Base-by-base conservation (phyloP, 2,329 filamentous ascomycete species). In the Phaeoacremonium minimum region DNA sequence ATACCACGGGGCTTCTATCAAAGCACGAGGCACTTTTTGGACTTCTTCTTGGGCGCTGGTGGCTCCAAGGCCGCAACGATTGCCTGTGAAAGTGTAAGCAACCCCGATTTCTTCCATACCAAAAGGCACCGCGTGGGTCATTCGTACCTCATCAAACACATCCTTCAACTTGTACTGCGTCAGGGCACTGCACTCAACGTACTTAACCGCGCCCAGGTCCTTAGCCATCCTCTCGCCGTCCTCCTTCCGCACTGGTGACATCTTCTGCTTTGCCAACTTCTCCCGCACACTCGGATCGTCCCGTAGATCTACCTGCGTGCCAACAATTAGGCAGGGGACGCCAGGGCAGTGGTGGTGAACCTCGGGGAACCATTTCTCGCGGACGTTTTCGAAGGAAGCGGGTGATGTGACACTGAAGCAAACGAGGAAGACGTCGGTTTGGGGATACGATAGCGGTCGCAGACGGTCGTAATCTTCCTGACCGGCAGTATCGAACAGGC, bases 381-480 rank as follows among this genome's bases (percentile, higher is more conserved):
- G 83, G 35, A 97, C 93, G 84, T 98, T 98, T 64, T 98, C 93
- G 64, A 98, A 98, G 7, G 90, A 96, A 28, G 93, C 90, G 28
- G 91, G 93, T 31, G 91, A 96, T 39, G 90, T 96, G 57, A 98
- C 90, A 58, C 89, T 95, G 67, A 97, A 98, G 74, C 93, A 98
- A 53, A 98, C 90, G 42, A 98, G 84, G 71, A 98, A 97, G 48
- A 97, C 93, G 58, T 97, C 93, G 53, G 93, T 97, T 69, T 97
- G 93, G 2, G 93, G 93, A 63, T 98, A 98, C 46, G 93, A 97
- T 43, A 97, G 80, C 32, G 93, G 93, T 57, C 93, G 87, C 47
- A 98, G 81, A 54, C 93, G 85, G 66, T 98, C 93, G 70, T 97
- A 97, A 82, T 98, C 91, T 76, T 98, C 93, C 72, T 98, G 93